phyloP scores from a whole-genome alignment of 176 grass and related monocot genomes.

The Ampelocalamus luodianensis region DNA sequence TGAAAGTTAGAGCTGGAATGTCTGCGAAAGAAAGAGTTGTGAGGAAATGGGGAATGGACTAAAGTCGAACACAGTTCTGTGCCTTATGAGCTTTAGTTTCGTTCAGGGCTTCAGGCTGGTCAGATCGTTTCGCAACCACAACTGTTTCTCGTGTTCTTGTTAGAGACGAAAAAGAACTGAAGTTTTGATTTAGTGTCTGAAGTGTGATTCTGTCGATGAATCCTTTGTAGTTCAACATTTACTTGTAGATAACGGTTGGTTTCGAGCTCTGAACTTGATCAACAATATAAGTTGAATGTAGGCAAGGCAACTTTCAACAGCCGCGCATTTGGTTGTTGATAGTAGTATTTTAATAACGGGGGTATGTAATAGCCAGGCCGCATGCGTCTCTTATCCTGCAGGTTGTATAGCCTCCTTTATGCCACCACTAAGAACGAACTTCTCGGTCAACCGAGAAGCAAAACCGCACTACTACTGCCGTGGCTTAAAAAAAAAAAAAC shows the following conservation, averaged over 20 bases:
- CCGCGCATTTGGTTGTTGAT: too few species aligned
- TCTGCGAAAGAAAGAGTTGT: conserved; percentile 71
- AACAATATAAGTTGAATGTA: not conserved
- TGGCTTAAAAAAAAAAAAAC: too few species aligned
- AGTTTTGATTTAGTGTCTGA: conserved; percentile 20
- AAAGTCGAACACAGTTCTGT: conserved; percentile 3
- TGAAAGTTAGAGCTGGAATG: conserved; percentile 38
- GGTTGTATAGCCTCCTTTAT: too few species aligned
- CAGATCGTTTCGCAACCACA: not conserved
- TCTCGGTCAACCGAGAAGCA: too few species aligned
- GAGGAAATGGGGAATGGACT: conserved; percentile 75
- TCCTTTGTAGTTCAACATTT: not conserved
- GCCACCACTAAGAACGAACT: too few species aligned
- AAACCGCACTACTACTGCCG: too few species aligned
- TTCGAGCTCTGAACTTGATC: not conserved
- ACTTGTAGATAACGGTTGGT: not conserved
- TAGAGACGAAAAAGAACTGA: not conserved
- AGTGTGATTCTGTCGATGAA: not conserved
- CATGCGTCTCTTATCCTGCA: too few species aligned
- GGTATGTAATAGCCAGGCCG: too few species aligned
- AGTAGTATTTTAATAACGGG: too few species aligned
- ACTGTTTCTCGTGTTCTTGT: not conserved
- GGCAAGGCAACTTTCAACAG: not conserved
- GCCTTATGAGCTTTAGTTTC: not conserved
- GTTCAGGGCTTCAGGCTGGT: not conserved